Evolutionary conservation across 257 asterid species (phyloP).

Genomic region (Capsicum chinense): DNA sequence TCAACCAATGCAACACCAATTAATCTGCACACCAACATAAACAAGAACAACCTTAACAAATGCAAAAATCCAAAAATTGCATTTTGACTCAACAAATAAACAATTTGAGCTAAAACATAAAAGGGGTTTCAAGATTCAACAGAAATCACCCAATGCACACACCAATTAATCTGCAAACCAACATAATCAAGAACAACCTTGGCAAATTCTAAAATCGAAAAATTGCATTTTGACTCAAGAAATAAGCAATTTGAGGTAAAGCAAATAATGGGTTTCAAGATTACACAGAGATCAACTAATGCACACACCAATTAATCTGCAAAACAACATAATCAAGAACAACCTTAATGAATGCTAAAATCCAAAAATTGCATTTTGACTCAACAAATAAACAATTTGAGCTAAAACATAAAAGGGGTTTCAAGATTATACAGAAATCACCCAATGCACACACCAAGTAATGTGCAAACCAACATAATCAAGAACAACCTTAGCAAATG

Average conservation of each 20-base stretch:
- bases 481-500: slow-evolving; percentile 27
- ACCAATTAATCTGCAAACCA: not conserved
- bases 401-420: too few relatives aligned
- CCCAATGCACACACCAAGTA: not conserved
- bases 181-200: not conserved
- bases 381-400: not conserved
- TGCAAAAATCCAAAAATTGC: not conserved
- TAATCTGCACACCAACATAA: not conserved
- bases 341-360: slow-evolving; percentile 16
- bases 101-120: not conserved
- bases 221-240: too few relatives aligned
- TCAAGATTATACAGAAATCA: not conserved
- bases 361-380: not conserved
- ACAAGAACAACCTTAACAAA: slow-evolving; percentile 25
- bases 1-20: not conserved
- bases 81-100: not conserved
- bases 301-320: not conserved
- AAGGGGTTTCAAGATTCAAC: not conserved
- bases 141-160: not conserved
- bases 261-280: too few relatives aligned
- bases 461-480: not conserved
- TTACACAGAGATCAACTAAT: too few relatives aligned
- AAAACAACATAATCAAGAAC: slow-evolving; percentile 2
- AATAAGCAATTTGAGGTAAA: too few relatives aligned
- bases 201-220: too few relatives aligned